phyloP scores from a whole-genome alignment of 1,284 basidiomycete species.

The Xanthoconium separans region DNA sequence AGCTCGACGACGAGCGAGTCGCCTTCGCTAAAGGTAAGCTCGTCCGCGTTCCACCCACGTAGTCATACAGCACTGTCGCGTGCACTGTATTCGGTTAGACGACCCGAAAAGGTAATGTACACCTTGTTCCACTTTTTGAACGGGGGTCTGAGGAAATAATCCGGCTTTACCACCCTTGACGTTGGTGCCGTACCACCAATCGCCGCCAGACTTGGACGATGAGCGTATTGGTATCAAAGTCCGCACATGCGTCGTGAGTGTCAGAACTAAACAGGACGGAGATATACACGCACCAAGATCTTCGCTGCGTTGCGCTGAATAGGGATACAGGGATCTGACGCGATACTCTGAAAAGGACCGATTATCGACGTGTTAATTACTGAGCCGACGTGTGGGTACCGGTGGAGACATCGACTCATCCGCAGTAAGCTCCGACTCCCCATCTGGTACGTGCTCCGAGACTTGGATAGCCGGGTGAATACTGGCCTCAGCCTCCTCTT shows the following conservation, averaged over 20 bases:
- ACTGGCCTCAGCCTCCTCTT: constrained; percentile 47
- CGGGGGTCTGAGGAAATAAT: constrained; percentile 91
- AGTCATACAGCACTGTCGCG: constrained; percentile 80
- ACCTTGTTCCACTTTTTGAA: constrained; percentile 71
- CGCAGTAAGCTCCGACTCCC: constrained; percentile 54
- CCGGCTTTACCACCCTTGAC: constrained; percentile 71
- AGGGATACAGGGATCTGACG: constrained; percentile 80
- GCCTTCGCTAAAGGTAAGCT: constrained; percentile 80
- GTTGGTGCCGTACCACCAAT: constrained; percentile 92
- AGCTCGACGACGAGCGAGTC: constrained; percentile 68
- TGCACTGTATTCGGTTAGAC: constrained; percentile 44
- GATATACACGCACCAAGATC: constrained; percentile 75
- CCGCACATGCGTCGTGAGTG: constrained; percentile 43
- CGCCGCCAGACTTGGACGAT: no score
- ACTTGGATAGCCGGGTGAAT: no score
- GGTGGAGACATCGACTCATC: constrained; percentile 76
- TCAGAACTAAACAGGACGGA: not conserved
- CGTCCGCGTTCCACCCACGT: constrained; percentile 72
- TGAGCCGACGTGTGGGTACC: constrained; percentile 41
- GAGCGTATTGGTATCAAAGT: constrained; percentile 81
- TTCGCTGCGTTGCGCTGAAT: constrained; percentile 81
- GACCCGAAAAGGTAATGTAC: constrained; percentile 30
- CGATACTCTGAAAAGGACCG: constrained; percentile 57
- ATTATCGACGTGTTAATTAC: not conserved
- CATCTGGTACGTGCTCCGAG: constrained; percentile 40